A percentile compares a stretch with the other conserved stretches of the same genome.
These are phyloP conservation scores for Cucurbita maxima DNA, from an alignment of 306 rosid genomes.

Conservation along the genomic window DNA sequence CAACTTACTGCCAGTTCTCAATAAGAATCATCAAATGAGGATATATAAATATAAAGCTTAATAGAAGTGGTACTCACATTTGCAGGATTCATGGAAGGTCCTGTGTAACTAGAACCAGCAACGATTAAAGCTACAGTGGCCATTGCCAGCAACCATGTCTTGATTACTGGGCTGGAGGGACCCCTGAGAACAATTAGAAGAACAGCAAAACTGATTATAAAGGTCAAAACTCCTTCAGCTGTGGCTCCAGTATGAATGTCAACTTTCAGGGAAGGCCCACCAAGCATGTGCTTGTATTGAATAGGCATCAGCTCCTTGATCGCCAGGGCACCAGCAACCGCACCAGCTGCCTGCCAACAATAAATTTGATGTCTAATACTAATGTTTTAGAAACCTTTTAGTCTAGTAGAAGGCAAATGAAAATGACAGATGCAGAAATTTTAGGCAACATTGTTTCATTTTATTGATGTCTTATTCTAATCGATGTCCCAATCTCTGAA, in stretches of 20 bases:
- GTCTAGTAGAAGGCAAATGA: neutral
- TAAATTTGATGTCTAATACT: neutral
- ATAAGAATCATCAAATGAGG: neutral
- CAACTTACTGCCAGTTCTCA: neutral
- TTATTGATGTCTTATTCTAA: neutral
- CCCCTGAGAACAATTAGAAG: constrained; percentile 61
- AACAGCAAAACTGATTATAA: constrained; percentile 49
- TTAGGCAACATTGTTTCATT: neutral
- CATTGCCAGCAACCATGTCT: constrained; percentile 49
- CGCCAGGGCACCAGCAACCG: constrained; percentile 72
- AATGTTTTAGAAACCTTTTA: neutral
- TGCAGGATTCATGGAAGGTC: constrained; percentile 93
- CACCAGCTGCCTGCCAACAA: constrained; percentile 56
- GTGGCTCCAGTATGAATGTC: constrained; percentile 70
- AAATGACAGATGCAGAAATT: neutral
- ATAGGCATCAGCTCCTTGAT: constrained; percentile 50
- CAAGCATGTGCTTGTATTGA: constrained; percentile 56
- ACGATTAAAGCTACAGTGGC: constrained; percentile 40
- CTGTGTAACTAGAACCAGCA: constrained; percentile 52
- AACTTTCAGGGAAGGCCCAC: constrained; percentile 79
- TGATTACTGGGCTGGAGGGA: constrained; percentile 38
- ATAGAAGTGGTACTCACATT: constrained; percentile 34
- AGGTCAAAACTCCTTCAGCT: constrained; percentile 74
- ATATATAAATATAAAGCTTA: neutral
- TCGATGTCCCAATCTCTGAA: neutral